phyloP scores from a whole-genome alignment of 441 rosid species.

The Arabidopsis hybrid region DNA sequence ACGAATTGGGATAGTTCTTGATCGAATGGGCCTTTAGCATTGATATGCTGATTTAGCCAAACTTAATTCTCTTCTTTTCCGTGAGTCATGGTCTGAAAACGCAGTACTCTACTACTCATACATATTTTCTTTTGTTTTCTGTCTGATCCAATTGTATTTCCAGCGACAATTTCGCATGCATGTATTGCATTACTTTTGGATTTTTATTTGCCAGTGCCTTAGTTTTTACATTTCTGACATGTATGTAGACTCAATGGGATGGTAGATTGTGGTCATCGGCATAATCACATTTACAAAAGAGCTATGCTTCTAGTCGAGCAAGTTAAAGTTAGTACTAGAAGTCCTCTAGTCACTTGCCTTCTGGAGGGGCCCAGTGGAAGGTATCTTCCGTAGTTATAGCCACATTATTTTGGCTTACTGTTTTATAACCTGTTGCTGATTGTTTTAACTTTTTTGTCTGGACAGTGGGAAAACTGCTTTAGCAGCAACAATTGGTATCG shows the following conservation, averaged over 20 bases:
- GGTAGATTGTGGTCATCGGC: conserved; percentile 81
- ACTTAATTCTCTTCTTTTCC: neutral
- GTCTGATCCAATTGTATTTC: neutral
- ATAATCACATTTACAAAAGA: conserved; percentile 86
- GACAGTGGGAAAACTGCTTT: conserved; percentile 95
- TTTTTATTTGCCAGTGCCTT: conserved; percentile 19
- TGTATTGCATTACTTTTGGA: neutral
- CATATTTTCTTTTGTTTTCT: neutral
- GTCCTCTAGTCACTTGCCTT: conserved; percentile 95
- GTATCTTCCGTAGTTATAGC: conserved; percentile 45
- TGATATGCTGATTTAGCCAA: conserved; percentile 9
- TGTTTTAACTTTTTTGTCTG: conserved; percentile 39
- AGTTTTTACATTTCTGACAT: conserved; percentile 21
- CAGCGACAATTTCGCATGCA: neutral
- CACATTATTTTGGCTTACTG: conserved; percentile 1
- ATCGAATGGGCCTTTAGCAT: conserved; percentile 14
- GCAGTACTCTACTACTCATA: neutral
- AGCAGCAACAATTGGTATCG: conserved; percentile 95
- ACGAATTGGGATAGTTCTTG: conserved; percentile 7
- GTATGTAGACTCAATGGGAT: conserved; percentile 82
- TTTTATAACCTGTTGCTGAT: conserved; percentile 25
- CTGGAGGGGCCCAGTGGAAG: conserved; percentile 95
- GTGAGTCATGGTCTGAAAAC: conserved; percentile 16
- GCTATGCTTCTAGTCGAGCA: conserved; percentile 92
- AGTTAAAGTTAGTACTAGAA: conserved; percentile 96